Base-by-base conservation (phyloP, 179 eudicot genomes). In the Gypsophila paniculata region DNA sequence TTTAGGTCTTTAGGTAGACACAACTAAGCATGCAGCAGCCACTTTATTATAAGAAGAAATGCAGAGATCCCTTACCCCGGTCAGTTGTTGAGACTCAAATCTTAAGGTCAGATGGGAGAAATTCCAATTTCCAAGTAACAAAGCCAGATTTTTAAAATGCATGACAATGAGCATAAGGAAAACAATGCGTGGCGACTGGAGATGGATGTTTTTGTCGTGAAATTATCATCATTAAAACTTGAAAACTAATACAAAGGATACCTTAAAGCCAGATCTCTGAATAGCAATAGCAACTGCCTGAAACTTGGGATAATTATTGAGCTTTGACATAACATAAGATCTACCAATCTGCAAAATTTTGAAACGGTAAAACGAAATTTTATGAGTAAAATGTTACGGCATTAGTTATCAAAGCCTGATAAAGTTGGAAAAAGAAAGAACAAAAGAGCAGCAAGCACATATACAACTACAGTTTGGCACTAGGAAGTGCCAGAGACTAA, bases 251-350 rank as follows among this genome's bases (percentile, higher is more conserved):
- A 1, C 2, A 22, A 12, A n/a, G 25, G 57, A 69, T 73, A 91
- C 99, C 99, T 94, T 94, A 79, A 94, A 94, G 51, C 99, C 99
- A 25, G 99, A 94, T 87, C 79, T 86, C 67, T 77, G 85, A 75
- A 84, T 89, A 6, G 99, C 97, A 77, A 94, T 77, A 73, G 89
- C 89, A 76, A 94, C 86, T 77, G 97, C 96, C 53, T 77, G 91
- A 71, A 94, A 91, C 84, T 89, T 86, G 29, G 97, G 94, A 77
- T 91, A 91, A 77, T 91, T 90, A 83, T 84, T 88, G 38, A 91
- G 81, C 85, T 89, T 94, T 44, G 97, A 88, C 72, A 82, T 87
- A 65, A 94, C 97, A 80, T 73, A 94, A 48, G 97, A 80, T 73
- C 88, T 89, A 73, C 97, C 99, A 74, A 94, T 86, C 99, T 94